Evolutionary conservation across 2,329 filamentous ascomycete genomes (phyloP), one percentile per base, ranked within the genome.

Genomic region (Paraconiothyrium sp.): DNA sequence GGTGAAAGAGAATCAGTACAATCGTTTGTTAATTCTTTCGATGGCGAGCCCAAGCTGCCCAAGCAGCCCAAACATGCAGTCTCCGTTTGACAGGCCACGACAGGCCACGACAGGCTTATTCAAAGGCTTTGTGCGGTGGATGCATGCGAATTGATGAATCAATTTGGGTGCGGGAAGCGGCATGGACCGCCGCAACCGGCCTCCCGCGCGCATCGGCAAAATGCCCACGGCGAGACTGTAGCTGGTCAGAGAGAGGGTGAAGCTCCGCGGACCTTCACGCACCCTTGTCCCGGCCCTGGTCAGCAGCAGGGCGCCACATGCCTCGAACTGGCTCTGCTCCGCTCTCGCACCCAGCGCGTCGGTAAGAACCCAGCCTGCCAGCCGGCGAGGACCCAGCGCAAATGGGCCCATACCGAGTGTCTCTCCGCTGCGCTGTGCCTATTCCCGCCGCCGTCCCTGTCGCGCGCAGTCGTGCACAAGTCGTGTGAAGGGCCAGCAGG

Each of bases 121-220:
- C 20, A 43, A 44, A 30, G 47, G 47, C 27, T 8, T 27, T 43
- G 49, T 54, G 39, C 39, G 39, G 39, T 16, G 3, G 39, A 32
- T 50, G 55, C 54, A 55, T 30, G 37, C 24, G 59, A 61, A 51
- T 57, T 50, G 49, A 61, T 61, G 59, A 61, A 51, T 57, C 55
- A 49, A 61, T 61, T 24, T 61, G 59, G 54, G 52, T 41, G 59
- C 59, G 59, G 59, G 56, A 51, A 13, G 54, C 54, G 32, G 46
- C 34, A 16, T 35, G 49, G 16, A 30, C 34, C 27, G 35, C 56
- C 56, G 56, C 32, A 58, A 24, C 51, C 32, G 37, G 32, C 13
- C 9, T 14, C 11, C 27, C 20, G 54, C 57, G 43, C 39, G 48
- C 52, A 35, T 50, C 54, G 51, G 50, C 37, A 32, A 20, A 37